Base-by-base conservation (phyloP, 192 early-diverging fungal genomes). In the Diversispora eburnea region DNA sequence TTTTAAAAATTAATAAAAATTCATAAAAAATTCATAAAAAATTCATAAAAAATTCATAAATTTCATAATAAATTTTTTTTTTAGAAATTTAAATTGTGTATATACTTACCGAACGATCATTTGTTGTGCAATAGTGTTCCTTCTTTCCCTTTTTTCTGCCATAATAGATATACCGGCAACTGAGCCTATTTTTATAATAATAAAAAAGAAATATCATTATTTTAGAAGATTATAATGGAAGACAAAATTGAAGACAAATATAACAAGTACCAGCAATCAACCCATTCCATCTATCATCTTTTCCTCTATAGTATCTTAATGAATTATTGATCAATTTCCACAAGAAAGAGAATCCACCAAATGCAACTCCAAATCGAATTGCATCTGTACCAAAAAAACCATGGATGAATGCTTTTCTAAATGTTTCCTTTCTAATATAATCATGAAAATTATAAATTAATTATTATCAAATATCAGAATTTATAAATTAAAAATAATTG, bases 251-350 rank as follows among this genome's bases (percentile, higher is more conserved):
- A 52, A 52, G 8, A 54, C n/a, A 13, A 17, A 54, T 49, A 49
- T 51, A 6, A 12, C 3, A 58, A 20, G 20, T 81, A 76, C 86
- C 86, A 60, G 82, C 79, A 60, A 86, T 48, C 13, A 86, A 79
- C 12, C 83, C 83, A 67, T 88, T 86, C 60, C 84, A 72, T 58
- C 82, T 73, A 76, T 88, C 86, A 42, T 88, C 84, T 73, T 81
- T 84, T 17, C 79, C 80, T 42, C 86, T 76, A 47, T 78, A 73
- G 10, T 82, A 77, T 39, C 79, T 78, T 56, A 92, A 69, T 7
- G 80, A 74, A 76, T 92, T 92, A 73, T 88, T 89, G 70, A 92
- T 79, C 33, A 88, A 77, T 70, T 90, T 92, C 90, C 90, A 94
- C 9, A 89, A 42, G 52, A 91, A 85, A 10, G 91, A 83, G 75